These are phyloP conservation scores for Pythium graminicola DNA, from an alignment of 352 stramenopile genomes.

Conservation along the genomic window DNA sequence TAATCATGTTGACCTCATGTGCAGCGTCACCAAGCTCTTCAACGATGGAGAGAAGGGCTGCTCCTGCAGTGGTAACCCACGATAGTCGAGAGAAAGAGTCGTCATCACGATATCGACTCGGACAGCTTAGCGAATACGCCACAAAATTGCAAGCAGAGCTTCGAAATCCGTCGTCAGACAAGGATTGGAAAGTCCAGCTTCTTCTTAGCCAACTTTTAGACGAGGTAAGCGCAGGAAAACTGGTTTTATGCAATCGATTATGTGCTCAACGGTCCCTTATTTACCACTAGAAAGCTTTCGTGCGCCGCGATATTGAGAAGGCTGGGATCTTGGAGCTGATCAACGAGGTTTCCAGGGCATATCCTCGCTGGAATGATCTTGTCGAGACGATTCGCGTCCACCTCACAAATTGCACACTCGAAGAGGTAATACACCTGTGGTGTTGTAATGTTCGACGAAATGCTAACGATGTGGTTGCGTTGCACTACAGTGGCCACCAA, in stretches of 20 bases:
- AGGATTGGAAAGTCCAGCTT: no score
- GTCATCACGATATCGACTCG: conserved; percentile 6
- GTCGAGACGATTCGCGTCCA: conserved; percentile 5
- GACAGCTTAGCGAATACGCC: background rate
- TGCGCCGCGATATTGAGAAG: conserved; percentile 10
- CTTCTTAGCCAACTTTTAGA: no score
- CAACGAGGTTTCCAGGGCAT: background rate
- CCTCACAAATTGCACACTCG: conserved; percentile 15
- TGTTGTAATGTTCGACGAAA: background rate
- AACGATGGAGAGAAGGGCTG: background rate
- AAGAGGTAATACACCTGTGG: conserved; percentile 5
- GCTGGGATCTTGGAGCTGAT: conserved; percentile 4
- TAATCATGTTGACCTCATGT: background rate
- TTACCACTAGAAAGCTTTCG: conserved; percentile 15
- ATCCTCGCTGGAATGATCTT: conserved; percentile 1
- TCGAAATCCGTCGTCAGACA: conserved; percentile 9
- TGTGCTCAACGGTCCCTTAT: background rate
- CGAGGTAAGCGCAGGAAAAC: no score
- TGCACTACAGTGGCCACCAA: conserved; percentile 3
- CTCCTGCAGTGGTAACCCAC: background rate
- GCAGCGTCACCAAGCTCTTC: background rate
- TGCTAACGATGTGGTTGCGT: no score
- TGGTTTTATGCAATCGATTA: no score
- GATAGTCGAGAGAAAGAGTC: background rate
- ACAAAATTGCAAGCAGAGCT: background rate